Evolutionary conservation across 148 eudicot species (phyloP).

Genomic region (Amaranthus hypochondriacus): DNA sequence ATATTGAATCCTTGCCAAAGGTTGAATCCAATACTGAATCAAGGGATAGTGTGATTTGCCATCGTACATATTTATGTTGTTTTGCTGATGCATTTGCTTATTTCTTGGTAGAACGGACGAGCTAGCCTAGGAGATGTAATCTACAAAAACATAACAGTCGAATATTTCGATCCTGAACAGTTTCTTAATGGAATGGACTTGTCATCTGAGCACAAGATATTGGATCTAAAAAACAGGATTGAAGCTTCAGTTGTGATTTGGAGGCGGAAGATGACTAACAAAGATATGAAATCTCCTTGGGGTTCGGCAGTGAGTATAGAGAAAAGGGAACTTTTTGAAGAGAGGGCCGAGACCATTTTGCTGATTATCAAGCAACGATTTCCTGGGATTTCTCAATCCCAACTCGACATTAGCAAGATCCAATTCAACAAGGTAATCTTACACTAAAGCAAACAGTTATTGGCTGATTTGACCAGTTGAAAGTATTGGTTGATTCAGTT

Average conservation of each 20-base stretch:
- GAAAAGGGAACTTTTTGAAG: slow-evolving; percentile 73
- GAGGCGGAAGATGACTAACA: slow-evolving; percentile 59
- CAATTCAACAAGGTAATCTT: slow-evolving; percentile 57
- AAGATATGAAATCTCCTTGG: slow-evolving; percentile 63
- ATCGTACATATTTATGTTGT: background rate
- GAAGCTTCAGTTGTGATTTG: slow-evolving; percentile 77
- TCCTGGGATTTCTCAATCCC: slow-evolving; percentile 68
- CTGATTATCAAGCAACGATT: slow-evolving; percentile 54
- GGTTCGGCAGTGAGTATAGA: slow-evolving; percentile 65
- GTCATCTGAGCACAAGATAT: slow-evolving; percentile 66
- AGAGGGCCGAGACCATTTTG: slow-evolving; percentile 60
- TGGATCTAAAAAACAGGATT: slow-evolving; percentile 62
- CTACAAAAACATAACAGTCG: slow-evolving; percentile 57
- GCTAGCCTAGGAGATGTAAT: slow-evolving; percentile 62
- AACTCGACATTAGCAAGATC: slow-evolving; percentile 67
- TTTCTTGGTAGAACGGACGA: slow-evolving; percentile 51
- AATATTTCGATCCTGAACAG: slow-evolving; percentile 59
- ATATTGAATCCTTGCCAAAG: slow-evolving; percentile 76
- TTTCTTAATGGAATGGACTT: slow-evolving; percentile 53
- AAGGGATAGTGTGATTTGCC: background rate
- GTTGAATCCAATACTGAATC: slow-evolving; percentile 24
- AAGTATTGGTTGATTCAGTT: no score
- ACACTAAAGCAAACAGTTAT: no score
- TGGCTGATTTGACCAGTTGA: no score
- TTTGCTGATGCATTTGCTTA: background rate